A percentile compares a stretch with the other conserved stretches of the same genome.
Evolutionary conservation across 164 flowering plant genomes (phyloP).

Genomic region (Vitis amurensis): DNA sequence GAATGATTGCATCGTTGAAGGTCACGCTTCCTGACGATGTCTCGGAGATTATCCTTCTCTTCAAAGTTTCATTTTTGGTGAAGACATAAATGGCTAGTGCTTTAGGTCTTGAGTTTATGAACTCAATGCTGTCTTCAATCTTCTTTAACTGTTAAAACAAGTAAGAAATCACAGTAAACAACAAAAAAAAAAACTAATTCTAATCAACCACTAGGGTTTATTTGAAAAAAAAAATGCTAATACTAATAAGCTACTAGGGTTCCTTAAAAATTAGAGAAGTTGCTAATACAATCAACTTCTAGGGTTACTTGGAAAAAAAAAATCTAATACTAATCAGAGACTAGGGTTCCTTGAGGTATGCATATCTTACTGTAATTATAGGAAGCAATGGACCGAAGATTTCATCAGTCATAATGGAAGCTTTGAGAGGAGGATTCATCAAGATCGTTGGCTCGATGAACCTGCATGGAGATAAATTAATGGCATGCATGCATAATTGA

Average conservation of each 20-base stretch:
- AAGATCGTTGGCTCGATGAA: constrained; percentile 42
- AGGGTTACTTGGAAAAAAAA: background rate
- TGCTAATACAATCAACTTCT: no score
- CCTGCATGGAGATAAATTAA: no score
- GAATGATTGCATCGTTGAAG: constrained; percentile 40
- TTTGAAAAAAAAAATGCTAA: no score
- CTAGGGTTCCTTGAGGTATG: no score
- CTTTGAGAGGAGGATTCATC: constrained; percentile 40
- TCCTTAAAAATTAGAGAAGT: no score
- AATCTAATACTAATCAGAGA: no score
- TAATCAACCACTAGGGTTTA: background rate
- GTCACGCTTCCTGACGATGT: constrained; percentile 43
- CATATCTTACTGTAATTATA: constrained; percentile 35
- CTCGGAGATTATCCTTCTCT: constrained; percentile 25
- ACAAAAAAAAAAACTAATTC: background rate
- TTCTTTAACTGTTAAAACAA: constrained; percentile 31
- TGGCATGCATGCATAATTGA: no score
- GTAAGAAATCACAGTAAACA: no score
- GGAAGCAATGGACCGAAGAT: constrained; percentile 54
- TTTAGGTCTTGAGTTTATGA: constrained; percentile 41
- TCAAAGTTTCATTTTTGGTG: constrained; percentile 31
- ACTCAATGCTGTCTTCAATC: constrained; percentile 37
- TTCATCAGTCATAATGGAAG: constrained; percentile 44
- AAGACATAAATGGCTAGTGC: constrained; percentile 42
- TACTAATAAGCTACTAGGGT: no score